Evolutionary conservation across 495 filamentous ascomycete genomes (phyloP), one percentile per base, ranked within the genome.

Genomic region (Lophium mytilinum): DNA sequence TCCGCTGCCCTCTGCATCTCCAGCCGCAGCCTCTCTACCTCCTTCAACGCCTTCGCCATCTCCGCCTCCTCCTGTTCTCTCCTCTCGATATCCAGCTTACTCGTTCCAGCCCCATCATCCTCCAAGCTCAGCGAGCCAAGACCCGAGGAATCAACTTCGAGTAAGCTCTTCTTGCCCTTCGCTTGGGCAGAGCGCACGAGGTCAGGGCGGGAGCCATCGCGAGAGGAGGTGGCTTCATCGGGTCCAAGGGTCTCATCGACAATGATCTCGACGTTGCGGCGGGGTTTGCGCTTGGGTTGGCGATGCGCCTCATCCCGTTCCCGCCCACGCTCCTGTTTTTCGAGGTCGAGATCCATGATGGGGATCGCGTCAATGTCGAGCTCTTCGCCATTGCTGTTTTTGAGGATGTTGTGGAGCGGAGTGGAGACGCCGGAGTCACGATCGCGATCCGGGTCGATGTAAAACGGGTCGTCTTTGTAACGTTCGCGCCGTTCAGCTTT

Each of bases 1-100:
- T 97, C 91, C 36, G 88, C 87, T 14, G 86, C 87, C 62, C 89
- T 75, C 72, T 96, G 91, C 90, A 98, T 96, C 69, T 92, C 87
- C 50, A 94, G 69, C 37, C 93, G 76, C 51, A 94, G 69, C 48
- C 82, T 76, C 73, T 96, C 92, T 12, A 98, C 86, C 67, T 95
- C 84, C 67, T 83, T 82, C 75, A 95, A 81, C 4, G 91, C 93
- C 65, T 78, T 83, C 33, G 76, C 78, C 87, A 95, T 92, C 69
- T 95, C 90, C 1, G 76, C 80, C 55, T 95, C 89, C 63, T 90
- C 84, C 11, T 76, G 75, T 61, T 78, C 76, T 45, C 80, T 72
- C 45, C 72, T 72, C 65, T 85, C 80, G 18, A 74, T 68, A 40
- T 79, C 74, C 8, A 76, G 66, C 53, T 61, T 64, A 6, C 50